These are phyloP conservation scores for Geotrichum klebahnii DNA, from an alignment of 1,139 yeast species.

Conservation along the genomic window DNA sequence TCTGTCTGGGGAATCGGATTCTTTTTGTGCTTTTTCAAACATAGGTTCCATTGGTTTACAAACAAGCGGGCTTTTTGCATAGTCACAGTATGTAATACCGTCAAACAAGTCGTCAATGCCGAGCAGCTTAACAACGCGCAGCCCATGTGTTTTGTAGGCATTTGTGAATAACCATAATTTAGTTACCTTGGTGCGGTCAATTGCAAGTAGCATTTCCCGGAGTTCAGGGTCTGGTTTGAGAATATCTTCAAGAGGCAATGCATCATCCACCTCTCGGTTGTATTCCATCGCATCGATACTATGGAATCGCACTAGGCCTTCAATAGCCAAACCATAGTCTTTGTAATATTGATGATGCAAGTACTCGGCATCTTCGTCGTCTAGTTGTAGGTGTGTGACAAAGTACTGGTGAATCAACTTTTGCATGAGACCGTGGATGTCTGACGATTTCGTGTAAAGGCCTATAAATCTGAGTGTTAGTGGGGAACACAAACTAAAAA, in stretches of 20 bases:
- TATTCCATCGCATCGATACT: constrained; percentile 85
- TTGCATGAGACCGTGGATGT: constrained; percentile 85
- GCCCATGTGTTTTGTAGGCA: constrained; percentile 87
- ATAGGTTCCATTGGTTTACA: constrained; percentile 80
- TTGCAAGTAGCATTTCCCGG: constrained; percentile 36
- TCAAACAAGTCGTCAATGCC: constrained; percentile 90
- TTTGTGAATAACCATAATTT: constrained; percentile 87
- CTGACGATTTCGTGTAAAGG: constrained; percentile 66
- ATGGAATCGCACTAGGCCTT: constrained; percentile 80
- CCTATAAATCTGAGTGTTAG: constrained; percentile 27
- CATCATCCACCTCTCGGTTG: constrained; percentile 83
- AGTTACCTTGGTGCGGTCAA: constrained; percentile 47
- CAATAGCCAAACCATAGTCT: constrained; percentile 87
- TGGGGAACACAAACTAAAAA: background rate
- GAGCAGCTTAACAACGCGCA: constrained; percentile 63
- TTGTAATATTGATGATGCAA: constrained; percentile 73
- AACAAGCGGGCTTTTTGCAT: constrained; percentile 57
- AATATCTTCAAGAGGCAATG: constrained; percentile 76
- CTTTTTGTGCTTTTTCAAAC: constrained; percentile 53
- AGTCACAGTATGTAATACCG: constrained; percentile 91
- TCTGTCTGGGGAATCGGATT: constrained; percentile 55
- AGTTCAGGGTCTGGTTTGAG: constrained; percentile 51
- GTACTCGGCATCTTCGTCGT: constrained; percentile 69
- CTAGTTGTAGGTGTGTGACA: constrained; percentile 55
- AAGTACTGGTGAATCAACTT: constrained; percentile 77